Evolutionary conservation across 2,329 filamentous ascomycete species (phyloP), one percentile per base, ranked within the genome.

Genomic region (Fusarium nematophilum): DNA sequence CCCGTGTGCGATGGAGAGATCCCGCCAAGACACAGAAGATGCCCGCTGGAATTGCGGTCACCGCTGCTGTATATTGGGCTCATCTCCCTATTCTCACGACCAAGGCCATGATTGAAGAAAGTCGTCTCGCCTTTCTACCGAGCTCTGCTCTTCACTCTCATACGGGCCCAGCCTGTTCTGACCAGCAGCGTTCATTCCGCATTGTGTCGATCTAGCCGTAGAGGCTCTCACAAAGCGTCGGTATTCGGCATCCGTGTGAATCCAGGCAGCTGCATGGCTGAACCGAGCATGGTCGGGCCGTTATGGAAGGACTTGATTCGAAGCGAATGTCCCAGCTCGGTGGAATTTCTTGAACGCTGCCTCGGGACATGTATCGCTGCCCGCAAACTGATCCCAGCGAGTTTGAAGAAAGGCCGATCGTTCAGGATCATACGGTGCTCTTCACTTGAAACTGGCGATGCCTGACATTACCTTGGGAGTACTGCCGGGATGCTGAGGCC

Each of bases 1-100:
- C 31, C 26, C 29, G 26, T 48, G 26, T 47, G 31, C 17, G 26
- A 17, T 30, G 38, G 31, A 61, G 31, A 61, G 31, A 49, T 44
- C 30, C 21, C 51, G 46, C 60, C 31, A 25, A 9, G 34, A n/a
- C 39, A 34, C 36, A 14, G 33, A 46, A 27, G 6, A 40, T 39
- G 36, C 43, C 49, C 61, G 43, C 52, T 50, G 33, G 15, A 29
- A 46, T 49, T 29, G 31, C 27, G 37, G 26, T 21, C 6, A 21
- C 21, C 21, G 26, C 15, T 46, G 36, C 47, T 33, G 29, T 37
- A 21, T 23, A 30, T 30, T 38, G 27, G 39, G 43, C 43, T 15
- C 36, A 31, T 33, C 15, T 33, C 17, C 34, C 27, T 36, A 15
- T 17, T 43, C 11, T 42, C 21, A 25, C 36, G 26, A 18, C 38